Conservation (phyloP, 768 basidiomycete species). For the Mycena galopus region DNA sequence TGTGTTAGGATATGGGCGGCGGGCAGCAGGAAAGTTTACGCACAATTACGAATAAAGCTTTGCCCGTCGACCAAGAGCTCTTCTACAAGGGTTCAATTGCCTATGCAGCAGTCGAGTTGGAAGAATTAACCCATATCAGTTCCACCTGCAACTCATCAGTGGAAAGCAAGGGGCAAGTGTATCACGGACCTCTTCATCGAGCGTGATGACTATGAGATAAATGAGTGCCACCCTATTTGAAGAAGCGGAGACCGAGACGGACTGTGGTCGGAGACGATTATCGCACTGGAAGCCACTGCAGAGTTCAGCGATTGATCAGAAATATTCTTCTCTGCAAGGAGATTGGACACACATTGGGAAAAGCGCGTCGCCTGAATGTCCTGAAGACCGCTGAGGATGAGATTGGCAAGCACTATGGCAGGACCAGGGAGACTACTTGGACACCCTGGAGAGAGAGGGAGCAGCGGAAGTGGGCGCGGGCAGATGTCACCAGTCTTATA, state of each 20-base stretch:
- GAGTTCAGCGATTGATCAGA: background rate
- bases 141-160: slow-evolving; percentile 52
- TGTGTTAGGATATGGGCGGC: background rate
- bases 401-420: slow-evolving; percentile 24
- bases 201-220: slow-evolving; percentile 56
- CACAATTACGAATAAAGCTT: slow-evolving; percentile 67
- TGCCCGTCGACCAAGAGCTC: slow-evolving; percentile 68
- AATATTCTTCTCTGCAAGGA: background rate
- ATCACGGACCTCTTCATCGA: slow-evolving; percentile 63
- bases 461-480: slow-evolving; percentile 22
- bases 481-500: slow-evolving; percentile 13
- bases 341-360: slow-evolving; percentile 53
- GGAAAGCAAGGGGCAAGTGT: background rate
- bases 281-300: slow-evolving; percentile 64
- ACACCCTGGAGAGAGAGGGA: slow-evolving; percentile 13
- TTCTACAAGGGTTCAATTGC: slow-evolving; percentile 46
- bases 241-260: slow-evolving; percentile 37
- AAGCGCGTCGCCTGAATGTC: slow-evolving; percentile 58
- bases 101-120: background rate
- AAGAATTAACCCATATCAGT: slow-evolving; percentile 52
- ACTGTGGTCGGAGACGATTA: slow-evolving; percentile 71
- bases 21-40: slow-evolving; percentile 32
- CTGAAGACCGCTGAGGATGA: slow-evolving; percentile 44
- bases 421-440: slow-evolving; percentile 6
- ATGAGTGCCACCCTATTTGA: background rate